Base-by-base conservation (phyloP, 305 asterid species). In the Solanum hybrid region DNA sequence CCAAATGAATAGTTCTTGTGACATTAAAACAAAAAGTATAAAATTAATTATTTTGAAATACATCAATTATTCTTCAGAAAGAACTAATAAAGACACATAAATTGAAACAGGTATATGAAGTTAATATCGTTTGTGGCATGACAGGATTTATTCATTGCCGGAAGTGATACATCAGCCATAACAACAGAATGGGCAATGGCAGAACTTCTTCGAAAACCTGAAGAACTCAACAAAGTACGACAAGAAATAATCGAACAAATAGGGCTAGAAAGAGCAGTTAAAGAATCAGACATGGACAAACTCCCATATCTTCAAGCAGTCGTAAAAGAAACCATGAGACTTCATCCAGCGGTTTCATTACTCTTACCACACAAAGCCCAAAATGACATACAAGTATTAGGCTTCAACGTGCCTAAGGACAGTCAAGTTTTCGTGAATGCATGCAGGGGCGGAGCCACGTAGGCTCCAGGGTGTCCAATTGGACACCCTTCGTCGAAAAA, bases 101-200 rank as follows among this genome's bases (percentile, higher is more conserved):
- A 40, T 40, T 40, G 14, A 40, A 1, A 38, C 14, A 38, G 31
- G 31, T 29, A 29, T 29, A 29, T 29, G 31, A 29, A 31, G 32
- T 4, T 32, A 32, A 32, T 32, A 32, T 32, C 35, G 35, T 32
- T 32, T 32, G 35, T 32, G 35, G 6, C 35, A 32, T 32, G 35
- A 32, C 32, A 85, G 89, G 91, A 89, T 60, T 89, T 89, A 22
- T 89, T 73, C 51, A 37, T 86, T 7, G 91, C 91, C 0, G 89
- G 89, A 3, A 89, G 86, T 24, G 91, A 89, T 0, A 89, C 91
- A 60, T 85, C 91, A 0, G 69, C 89, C 8, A 85, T 46, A 35
- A 89, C 91, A 17, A 89, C 88, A 10, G 91, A 89, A 75, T 89
- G 91, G 91, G 91, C 89, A 32, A 85, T 89, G 91, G 88, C 89